Conservation (phyloP, 306 rosid genomes). For the Alnus rubra region DNA sequence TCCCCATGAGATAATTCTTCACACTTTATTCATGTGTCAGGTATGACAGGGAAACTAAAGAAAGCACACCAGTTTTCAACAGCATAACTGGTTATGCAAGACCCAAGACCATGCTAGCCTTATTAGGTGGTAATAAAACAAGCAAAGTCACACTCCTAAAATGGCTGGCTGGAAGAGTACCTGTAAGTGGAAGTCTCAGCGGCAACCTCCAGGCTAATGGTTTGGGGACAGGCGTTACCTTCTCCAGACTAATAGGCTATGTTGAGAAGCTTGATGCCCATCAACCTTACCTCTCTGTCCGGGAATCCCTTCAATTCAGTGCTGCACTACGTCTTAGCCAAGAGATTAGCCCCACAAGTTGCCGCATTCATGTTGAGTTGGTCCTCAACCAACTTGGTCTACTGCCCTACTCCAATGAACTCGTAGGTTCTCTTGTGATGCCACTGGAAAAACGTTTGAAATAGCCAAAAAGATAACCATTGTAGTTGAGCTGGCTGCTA, state of each 20-base stretch:
- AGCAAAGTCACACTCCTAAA: constrained; percentile 8
- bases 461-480: constrained; percentile 17
- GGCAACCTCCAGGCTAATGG: constrained; percentile 6
- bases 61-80: constrained; percentile 9
- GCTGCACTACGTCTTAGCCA: constrained; percentile 12
- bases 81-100: neutral
- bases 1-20: neutral
- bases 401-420: constrained; percentile 17
- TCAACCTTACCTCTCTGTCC: constrained; percentile 17
- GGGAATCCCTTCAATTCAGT: constrained; percentile 13
- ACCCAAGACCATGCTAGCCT: constrained; percentile 12
- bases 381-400: constrained; percentile 13
- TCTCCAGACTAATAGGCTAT: constrained; percentile 13
- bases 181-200: neutral
- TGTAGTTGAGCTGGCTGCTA: constrained; percentile 17
- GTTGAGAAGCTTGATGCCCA: constrained; percentile 18
- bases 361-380: constrained; percentile 4
- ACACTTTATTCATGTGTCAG: neutral
- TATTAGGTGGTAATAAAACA: constrained; percentile 10
- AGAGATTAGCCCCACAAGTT: constrained; percentile 5
- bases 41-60: neutral
- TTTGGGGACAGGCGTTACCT: neutral
- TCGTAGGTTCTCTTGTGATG: constrained; percentile 4
- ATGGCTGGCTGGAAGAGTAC: constrained; percentile 18
- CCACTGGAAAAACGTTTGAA: constrained; percentile 4